phyloP scores from a whole-genome alignment of 352 stramenopile genomes.

The Phytopythium aichiense region DNA sequence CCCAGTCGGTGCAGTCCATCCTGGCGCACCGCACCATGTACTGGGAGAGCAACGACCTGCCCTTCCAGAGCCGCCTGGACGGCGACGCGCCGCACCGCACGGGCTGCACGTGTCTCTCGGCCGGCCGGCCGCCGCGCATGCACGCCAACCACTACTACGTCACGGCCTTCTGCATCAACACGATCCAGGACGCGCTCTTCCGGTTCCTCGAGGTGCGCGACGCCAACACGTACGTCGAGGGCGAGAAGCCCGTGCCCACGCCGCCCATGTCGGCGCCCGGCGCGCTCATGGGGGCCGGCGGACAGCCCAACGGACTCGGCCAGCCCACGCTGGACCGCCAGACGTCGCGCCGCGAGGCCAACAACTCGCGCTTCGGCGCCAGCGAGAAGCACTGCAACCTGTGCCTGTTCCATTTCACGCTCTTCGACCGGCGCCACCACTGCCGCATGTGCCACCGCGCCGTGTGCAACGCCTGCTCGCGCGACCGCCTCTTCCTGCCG shows the following conservation, averaged over 20 bases:
- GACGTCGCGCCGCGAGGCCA: conserved; percentile 48
- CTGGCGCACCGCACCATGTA: conserved; percentile 87
- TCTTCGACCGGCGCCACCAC: conserved; percentile 87
- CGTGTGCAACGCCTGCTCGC: conserved; percentile 85
- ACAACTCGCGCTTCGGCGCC: conserved; percentile 53
- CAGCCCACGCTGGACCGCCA: conserved; percentile 51
- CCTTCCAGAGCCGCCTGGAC: conserved; percentile 73
- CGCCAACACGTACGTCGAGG: conserved; percentile 72
- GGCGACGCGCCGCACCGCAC: conserved; percentile 80
- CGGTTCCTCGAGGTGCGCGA: conserved; percentile 78
- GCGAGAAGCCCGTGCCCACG: conserved; percentile 61
- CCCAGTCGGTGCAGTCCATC: conserved; percentile 84
- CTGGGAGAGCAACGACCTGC: conserved; percentile 82
- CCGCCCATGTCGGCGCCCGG: conserved; percentile 47
- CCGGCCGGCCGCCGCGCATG: conserved; percentile 53
- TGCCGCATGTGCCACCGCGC: conserved; percentile 88
- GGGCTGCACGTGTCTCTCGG: conserved; percentile 79
- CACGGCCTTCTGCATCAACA: conserved; percentile 85
- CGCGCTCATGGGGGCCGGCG: conserved; percentile 21
- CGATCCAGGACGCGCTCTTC: conserved; percentile 84
- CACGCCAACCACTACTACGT: conserved; percentile 88
- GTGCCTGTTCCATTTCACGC: conserved; percentile 88
- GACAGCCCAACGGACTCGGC: background rate
- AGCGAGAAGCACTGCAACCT: conserved; percentile 89
- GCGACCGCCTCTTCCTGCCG: conserved; percentile 79